Evolutionary conservation across 345 rosid genomes (phyloP), one percentile per base, ranked within the genome.

Genomic region (Euphorbia pulcherrima): DNA sequence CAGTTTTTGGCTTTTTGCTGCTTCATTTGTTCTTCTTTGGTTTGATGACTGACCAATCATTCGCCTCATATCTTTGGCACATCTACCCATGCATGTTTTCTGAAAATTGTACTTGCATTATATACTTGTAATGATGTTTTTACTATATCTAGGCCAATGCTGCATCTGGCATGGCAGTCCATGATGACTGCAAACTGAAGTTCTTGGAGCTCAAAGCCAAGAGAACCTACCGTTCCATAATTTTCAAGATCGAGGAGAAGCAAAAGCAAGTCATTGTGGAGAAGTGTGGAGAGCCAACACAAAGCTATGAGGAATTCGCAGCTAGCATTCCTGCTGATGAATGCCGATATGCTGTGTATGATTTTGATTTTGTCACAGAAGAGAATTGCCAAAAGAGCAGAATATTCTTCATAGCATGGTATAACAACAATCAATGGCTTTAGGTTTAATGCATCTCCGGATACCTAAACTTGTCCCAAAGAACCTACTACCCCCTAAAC

Each of bases 361-460:
- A 72, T 59, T 72, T 56, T 47, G 75, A 72, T 51, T 72, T 65
- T 29, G 75, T 72, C 60, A 72, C 75, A 4, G 58, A 30, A 26
- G 75, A 72, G 52, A 72, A 72, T 50, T 72, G 75, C 57, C 75
- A 72, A 39, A 72, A 72, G 71, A 65, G 70, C 70, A 65, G 70
- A 48, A 72, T 72, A 33, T 65, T 72, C 59, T 72, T 72, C 66
- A 59, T 72, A 29, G 75, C 75, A 33, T 72, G 75, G 75, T 72
- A 65, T 10, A 1, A 54, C 3, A 14, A 33, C 17, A 6, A 44
- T 56, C 7, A 18, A 4, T 24, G 47, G 21, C 44, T 64, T 16
- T 17, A 1, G 47, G 21, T 55, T 64, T 16, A 9, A 1, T 52
- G 27, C n/a, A 5, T 7, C 23, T n/a, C n/a, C n/a, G n/a, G n/a